phyloP scores from a whole-genome alignment of 306 rosid genomes.

The Pueraria montana region DNA sequence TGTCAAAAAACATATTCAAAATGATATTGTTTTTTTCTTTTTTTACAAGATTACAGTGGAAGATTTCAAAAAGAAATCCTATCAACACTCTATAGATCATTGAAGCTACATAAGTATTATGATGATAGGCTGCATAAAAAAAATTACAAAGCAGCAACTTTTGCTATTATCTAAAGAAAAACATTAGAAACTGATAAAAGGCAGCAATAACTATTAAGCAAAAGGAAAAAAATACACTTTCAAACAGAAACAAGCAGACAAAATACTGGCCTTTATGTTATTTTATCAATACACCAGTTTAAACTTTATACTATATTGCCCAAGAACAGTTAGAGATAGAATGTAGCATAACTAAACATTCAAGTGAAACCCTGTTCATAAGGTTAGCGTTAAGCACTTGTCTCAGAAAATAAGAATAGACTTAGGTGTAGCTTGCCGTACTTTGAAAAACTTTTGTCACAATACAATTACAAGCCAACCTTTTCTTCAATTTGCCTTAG shows the following conservation, averaged over 20 bases:
- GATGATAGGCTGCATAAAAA: conserved; percentile 10
- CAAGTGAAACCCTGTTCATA: conserved; percentile 2
- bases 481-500: conserved; percentile 2
- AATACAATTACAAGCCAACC: conserved; percentile 12
- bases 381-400: neutral
- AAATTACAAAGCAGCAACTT: conserved; percentile 22
- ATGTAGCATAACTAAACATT: conserved; percentile 22
- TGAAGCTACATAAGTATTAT: neutral
- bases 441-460: neutral
- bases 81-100: conserved; percentile 5
- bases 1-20: neutral
- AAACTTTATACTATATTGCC: conserved; percentile 13
- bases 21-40: neutral
- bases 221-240: neutral
- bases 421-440: neutral
- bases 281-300: conserved; percentile 26
- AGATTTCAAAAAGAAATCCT: conserved; percentile 3
- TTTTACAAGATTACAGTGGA: neutral
- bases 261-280: neutral
- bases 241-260: conserved; percentile 22
- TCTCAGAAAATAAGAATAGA: conserved; percentile 19
- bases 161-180: neutral
- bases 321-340: neutral
- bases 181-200: neutral
- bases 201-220: neutral